A percentile compares a stretch with the other conserved stretches of the same genome.
phyloP scores from a whole-genome alignment of 2,329 filamentous ascomycete species.

The Fusarium sp. region DNA sequence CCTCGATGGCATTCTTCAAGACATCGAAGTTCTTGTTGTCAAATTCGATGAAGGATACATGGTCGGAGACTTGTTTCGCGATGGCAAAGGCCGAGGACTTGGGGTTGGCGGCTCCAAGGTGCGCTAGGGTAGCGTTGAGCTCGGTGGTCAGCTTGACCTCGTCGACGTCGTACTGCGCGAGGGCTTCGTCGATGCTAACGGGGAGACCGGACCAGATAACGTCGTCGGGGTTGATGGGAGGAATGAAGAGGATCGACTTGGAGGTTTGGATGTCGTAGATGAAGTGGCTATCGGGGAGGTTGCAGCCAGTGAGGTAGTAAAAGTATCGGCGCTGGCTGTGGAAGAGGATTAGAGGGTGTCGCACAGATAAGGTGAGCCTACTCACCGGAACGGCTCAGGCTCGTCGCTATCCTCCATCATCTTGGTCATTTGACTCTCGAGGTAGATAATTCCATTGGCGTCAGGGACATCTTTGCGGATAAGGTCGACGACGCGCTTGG shows the following conservation, averaged over 20 bases:
- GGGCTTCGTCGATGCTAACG: constrained; percentile 79
- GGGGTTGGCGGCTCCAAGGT: constrained; percentile 58
- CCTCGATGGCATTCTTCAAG: constrained; percentile 75
- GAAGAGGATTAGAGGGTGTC: constrained; percentile 1
- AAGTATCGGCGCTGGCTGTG: constrained; percentile 88
- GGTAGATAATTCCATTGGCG: constrained; percentile 80
- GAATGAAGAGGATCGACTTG: constrained; percentile 89
- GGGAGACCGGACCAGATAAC: constrained; percentile 96
- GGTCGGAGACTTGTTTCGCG: constrained; percentile 78
- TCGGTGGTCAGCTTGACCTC: constrained; percentile 78
- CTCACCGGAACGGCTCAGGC: constrained; percentile 81
- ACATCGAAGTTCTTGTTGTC: constrained; percentile 70
- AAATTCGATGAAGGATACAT: constrained; percentile 79
- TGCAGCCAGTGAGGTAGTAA: constrained; percentile 91
- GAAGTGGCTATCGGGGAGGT: constrained; percentile 82
- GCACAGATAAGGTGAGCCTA: not conserved
- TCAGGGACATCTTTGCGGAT: constrained; percentile 76
- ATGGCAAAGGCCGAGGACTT: constrained; percentile 78
- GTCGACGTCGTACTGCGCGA: constrained; percentile 84
- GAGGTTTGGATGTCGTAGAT: constrained; percentile 82
- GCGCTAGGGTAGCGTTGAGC: constrained; percentile 78
- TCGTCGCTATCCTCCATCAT: constrained; percentile 93
- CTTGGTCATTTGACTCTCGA: constrained; percentile 85
- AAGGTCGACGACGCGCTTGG: constrained; percentile 83
- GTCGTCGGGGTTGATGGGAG: constrained; percentile 85